Evolutionary conservation across 1,284 basidiomycete genomes (phyloP).

Genomic region (Irpex rosettiformis): DNA sequence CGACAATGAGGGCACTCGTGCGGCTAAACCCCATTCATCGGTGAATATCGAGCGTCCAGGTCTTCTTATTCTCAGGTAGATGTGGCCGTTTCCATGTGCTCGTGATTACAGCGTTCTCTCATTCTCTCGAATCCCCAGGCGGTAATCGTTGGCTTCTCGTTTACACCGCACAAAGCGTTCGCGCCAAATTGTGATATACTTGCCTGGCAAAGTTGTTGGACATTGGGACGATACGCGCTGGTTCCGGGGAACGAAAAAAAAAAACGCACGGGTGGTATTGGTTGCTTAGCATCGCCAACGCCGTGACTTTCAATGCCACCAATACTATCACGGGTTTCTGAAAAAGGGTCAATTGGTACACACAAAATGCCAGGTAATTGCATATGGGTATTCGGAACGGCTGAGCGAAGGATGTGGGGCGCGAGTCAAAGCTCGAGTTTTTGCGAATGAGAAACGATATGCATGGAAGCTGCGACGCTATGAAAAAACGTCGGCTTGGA

Average conservation of each 20-base stretch:
- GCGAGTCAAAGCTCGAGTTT: too few relatives aligned
- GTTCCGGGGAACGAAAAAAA: not conserved
- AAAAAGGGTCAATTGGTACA: not conserved
- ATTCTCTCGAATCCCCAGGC: not conserved
- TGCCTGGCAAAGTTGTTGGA: not conserved
- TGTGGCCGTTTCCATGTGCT: not conserved
- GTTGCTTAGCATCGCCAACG: too few relatives aligned
- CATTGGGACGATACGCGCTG: not conserved
- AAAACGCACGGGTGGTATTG: too few relatives aligned
- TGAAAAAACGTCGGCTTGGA: not conserved
- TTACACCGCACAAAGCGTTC: not conserved
- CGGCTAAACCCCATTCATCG: not conserved
- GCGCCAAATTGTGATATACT: not conserved
- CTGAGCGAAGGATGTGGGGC: too few relatives aligned
- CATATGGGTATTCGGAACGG: not conserved
- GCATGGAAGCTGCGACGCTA: not conserved
- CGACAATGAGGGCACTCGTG: not conserved
- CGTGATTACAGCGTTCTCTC: not conserved
- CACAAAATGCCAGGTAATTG: not conserved
- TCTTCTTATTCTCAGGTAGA: not conserved
- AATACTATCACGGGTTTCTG: not conserved
- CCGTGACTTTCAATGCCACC: too few relatives aligned
- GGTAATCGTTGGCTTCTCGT: not conserved
- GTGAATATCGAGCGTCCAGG: not conserved
- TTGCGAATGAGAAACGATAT: not conserved